Percentiles rank a stretch among this genome's conserved stretches.
phyloP scores from a whole-genome alignment of 2,329 filamentous ascomycete species.

The Arthrobotrys conoides region DNA sequence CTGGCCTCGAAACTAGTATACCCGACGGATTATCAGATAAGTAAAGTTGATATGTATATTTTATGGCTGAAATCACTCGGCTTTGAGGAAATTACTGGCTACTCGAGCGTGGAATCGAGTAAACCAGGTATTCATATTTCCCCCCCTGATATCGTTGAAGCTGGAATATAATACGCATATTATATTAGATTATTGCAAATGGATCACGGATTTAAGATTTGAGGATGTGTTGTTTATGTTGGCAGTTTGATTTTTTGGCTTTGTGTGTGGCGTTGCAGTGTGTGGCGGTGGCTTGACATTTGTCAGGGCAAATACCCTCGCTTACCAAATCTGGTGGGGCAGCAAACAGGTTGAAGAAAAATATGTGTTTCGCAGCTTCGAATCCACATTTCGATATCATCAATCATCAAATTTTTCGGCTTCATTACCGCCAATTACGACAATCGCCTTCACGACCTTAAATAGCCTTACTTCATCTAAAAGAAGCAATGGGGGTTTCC shows the following conservation, averaged over 20 bases:
- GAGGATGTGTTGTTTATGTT: neutral
- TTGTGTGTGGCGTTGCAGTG: neutral
- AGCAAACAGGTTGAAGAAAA: conserved; percentile 18
- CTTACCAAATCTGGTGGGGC: conserved; percentile 31
- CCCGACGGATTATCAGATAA: too few species aligned
- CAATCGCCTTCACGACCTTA: conserved; percentile 78
- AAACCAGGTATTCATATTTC: too few species aligned
- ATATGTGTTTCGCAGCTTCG: conserved; percentile 6
- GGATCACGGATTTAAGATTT: neutral
- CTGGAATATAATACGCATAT: too few species aligned
- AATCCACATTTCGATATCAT: conserved; percentile 35
- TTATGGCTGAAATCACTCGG: neutral
- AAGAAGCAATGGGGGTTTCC: conserved; percentile 98
- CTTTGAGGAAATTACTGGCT: too few species aligned
- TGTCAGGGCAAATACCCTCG: conserved; percentile 53
- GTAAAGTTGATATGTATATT: neutral
- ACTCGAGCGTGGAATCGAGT: too few species aligned
- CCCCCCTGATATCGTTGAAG: too few species aligned
- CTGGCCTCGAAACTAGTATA: too few species aligned
- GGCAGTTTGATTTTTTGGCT: neutral
- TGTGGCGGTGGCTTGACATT: neutral
- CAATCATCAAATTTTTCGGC: conserved; percentile 31
- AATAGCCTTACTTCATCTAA: conserved; percentile 94
- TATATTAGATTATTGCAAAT: too few species aligned
- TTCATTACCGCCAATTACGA: conserved; percentile 32